Percentiles rank a stretch among this genome's conserved stretches.
phyloP scores from a whole-genome alignment of 1,284 basidiomycete species.

The Tilletia setariae region DNA sequence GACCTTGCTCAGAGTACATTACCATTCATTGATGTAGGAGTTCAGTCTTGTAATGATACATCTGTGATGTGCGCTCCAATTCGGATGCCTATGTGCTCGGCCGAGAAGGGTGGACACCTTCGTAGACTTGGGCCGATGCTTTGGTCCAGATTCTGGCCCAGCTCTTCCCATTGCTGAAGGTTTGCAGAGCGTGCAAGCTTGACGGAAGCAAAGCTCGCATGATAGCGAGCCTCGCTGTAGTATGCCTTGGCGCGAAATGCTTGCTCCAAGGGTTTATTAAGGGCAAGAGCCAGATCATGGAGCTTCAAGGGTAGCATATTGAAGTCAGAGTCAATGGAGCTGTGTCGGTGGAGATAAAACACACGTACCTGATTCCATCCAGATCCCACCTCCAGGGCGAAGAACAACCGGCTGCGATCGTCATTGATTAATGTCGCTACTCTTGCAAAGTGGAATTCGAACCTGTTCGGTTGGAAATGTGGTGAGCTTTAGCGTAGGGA shows the following conservation, averaged over 20 bases:
- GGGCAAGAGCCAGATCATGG: not conserved
- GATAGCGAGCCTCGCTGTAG: constrained; percentile 15
- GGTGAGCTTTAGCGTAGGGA: not conserved
- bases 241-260: constrained; percentile 1
- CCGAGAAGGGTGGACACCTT: constrained; percentile 4
- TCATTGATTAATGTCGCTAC: not conserved
- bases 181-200: not conserved
- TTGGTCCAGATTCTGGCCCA: not conserved
- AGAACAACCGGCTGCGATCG: constrained; percentile 4
- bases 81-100: not conserved
- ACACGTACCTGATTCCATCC: not conserved
- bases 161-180: not conserved
- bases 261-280: not conserved
- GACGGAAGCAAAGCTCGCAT: constrained; percentile 9
- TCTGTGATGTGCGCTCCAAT: not conserved
- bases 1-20: too few species aligned
- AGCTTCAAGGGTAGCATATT: not conserved
- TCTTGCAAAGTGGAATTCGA: constrained; percentile 7
- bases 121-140: not conserved
- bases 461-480: not conserved
- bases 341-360: not conserved
- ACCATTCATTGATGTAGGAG: not conserved
- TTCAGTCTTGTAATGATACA: not conserved
- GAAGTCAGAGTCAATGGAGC: too few species aligned
- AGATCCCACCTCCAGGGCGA: not conserved